These are phyloP conservation scores for Citropsis articulata DNA, from an alignment of 345 rosid genomes.

Conservation along the genomic window DNA sequence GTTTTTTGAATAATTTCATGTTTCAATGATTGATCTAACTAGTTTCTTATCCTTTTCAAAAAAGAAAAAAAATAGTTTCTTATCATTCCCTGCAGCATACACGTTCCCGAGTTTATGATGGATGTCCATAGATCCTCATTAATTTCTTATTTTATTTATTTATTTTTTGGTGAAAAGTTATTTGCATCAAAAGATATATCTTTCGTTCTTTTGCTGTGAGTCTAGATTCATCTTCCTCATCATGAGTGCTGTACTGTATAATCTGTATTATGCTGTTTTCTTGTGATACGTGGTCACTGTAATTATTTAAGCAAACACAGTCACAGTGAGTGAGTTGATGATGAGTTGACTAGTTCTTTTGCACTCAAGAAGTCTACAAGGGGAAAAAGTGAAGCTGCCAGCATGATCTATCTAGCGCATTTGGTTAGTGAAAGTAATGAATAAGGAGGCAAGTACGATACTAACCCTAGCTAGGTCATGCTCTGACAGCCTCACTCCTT, in stretches of 20 bases:
- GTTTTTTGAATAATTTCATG: no score
- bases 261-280: neutral
- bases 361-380: conserved; percentile 27
- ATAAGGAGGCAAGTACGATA: neutral
- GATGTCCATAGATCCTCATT: no score
- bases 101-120: neutral
- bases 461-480: conserved; percentile 80
- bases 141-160: no score
- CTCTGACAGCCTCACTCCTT: conserved; percentile 87
- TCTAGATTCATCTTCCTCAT: neutral
- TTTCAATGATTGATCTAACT: no score
- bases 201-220: neutral
- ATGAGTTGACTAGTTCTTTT: neutral
- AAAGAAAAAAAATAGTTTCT: no score
- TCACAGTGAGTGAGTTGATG: neutral
- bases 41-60: neutral
- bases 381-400: conserved; percentile 98
- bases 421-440: conserved; percentile 27
- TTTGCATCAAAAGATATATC: neutral
- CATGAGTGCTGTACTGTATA: neutral
- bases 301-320: neutral
- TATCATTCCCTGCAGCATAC: neutral
- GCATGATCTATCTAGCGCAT: conserved; percentile 70
- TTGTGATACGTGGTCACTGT: neutral
- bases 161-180: no score